Base-by-base conservation (phyloP, 257 asterid genomes). In the Cordia subcordata region DNA sequence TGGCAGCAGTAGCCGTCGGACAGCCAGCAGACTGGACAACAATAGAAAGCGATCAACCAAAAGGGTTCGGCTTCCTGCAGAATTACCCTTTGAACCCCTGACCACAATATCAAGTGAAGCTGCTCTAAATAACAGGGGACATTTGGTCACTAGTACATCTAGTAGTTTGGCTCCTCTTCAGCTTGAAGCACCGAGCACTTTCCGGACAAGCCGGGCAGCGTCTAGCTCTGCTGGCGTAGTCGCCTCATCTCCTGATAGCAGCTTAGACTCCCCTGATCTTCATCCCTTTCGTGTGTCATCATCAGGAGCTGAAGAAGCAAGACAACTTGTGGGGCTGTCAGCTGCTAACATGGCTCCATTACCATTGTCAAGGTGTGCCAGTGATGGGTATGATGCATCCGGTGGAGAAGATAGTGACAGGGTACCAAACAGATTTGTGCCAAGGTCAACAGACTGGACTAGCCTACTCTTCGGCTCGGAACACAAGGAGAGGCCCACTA, bases 331-430 rank as follows among this genome's bases (percentile, higher is more conserved):
- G 1, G 86, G 90, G 55, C 72, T 73, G n/a, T 72, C 83, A 0
- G 67, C 75, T 45, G 68, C 70, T 22, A 71, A 75, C 21, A 51
- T 65, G 72, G 72, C 71, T 32, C 47, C 65, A 55, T 63, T 75
- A 10, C 85, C 95, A 0, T 60, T 89, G 38, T 86, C 96, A 4
- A 80, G 99, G 77, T 88, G 96, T 9, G 86, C 94, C 13, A 93
- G 99, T 17, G 99, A 83, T 46, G 99, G 99, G 39, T 93, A 93
- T 18, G 99, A 93, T 58, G 99, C 99, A 51, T 93, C 99, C 0
- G 99, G 97, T 11, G 99, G 99, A 4, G 99, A 93, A 73, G 99
- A 93, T 64, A 93, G 99, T 11, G 99, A 93, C 61, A 76, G 84
- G 27, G 86, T 86, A 9, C 92, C 99, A 17, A 71, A 77, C 0